phyloP scores from a whole-genome alignment of 2,329 filamentous ascomycete genomes.

The Aspergillus pseudoviridinutans region DNA sequence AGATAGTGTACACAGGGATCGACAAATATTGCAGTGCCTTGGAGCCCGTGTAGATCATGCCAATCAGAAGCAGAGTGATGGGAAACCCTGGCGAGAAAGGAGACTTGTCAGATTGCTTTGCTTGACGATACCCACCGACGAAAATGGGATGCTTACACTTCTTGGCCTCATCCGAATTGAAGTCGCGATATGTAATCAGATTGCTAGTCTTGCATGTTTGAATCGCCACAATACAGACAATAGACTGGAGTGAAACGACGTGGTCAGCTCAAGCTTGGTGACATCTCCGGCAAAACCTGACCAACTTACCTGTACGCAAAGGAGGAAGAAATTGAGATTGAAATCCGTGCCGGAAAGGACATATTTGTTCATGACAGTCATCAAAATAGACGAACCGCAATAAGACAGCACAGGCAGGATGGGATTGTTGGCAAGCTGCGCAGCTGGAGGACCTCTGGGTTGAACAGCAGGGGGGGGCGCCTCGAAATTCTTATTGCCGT shows the following conservation, averaged over 20 bases:
- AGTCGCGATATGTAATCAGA: slow-evolving; percentile 77
- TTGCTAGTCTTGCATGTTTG: slow-evolving; percentile 74
- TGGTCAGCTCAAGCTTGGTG: background rate
- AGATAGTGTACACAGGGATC: slow-evolving; percentile 98
- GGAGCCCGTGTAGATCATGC: slow-evolving; percentile 98
- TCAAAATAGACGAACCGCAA: slow-evolving; percentile 93
- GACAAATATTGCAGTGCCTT: slow-evolving; percentile 96
- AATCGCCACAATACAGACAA: slow-evolving; percentile 85
- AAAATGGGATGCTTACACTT: slow-evolving; percentile 64
- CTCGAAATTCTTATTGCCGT: slow-evolving; percentile 47
- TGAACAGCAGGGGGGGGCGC: slow-evolving; percentile 37
- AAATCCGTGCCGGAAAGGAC: slow-evolving; percentile 86
- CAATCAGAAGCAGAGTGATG: slow-evolving; percentile 89
- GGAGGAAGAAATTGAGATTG: slow-evolving; percentile 95
- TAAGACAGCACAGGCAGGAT: slow-evolving; percentile 80
- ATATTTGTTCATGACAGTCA: slow-evolving; percentile 99
- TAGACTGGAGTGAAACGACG: slow-evolving; percentile 54
- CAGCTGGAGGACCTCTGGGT: slow-evolving; percentile 33
- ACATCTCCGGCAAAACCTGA: background rate
- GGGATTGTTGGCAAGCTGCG: slow-evolving; percentile 67
- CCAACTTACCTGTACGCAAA: slow-evolving; percentile 77
- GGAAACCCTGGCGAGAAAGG: slow-evolving; percentile 70
- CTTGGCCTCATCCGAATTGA: slow-evolving; percentile 82
- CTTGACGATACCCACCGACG: background rate
- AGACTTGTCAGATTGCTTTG: slow-evolving; percentile 2